Percentiles rank a stretch among this genome's conserved stretches.
Evolutionary conservation across 2,329 filamentous ascomycete genomes (phyloP).

Genomic region (Diplodia sapinea): DNA sequence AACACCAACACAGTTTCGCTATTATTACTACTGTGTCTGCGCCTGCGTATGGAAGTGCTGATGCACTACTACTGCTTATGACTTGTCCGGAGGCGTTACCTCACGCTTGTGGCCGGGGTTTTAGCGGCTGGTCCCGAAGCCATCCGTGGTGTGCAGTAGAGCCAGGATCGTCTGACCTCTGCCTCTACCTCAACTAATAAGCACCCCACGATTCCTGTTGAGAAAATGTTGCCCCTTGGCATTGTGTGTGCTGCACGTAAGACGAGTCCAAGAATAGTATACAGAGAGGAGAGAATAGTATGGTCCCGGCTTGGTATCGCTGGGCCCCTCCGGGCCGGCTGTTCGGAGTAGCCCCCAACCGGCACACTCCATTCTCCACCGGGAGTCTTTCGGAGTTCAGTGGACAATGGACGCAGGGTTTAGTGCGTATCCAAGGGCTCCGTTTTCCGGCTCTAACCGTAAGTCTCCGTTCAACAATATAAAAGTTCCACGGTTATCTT

Average conservation of each 20-base stretch:
- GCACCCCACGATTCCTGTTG: not conserved
- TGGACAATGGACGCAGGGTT: not conserved
- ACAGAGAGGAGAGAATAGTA: not conserved
- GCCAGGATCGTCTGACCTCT: not conserved
- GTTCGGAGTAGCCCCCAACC: slow-evolving; percentile 7
- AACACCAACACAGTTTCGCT: slow-evolving; percentile 8
- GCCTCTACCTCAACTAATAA: slow-evolving; percentile 1
- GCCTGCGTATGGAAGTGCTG: not conserved
- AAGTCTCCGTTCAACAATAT: not conserved
- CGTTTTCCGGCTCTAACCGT: not conserved
- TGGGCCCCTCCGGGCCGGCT: slow-evolving; percentile 12
- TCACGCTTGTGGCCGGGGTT: not conserved
- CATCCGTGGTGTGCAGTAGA: slow-evolving; percentile 4
- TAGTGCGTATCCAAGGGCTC: not conserved
- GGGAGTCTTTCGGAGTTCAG: not conserved
- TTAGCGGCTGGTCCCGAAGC: not conserved
- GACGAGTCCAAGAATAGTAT: not conserved
- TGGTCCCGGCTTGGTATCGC: not conserved
- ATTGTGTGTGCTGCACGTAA: not conserved
- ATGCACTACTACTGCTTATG: not conserved
- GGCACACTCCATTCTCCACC: not conserved
- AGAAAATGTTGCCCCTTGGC: not conserved
- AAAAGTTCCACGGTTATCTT: not conserved
- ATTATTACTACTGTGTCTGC: not conserved
- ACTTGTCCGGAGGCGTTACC: not conserved